Conservation (phyloP, 2,329 filamentous ascomycete species). For the Aspergillus clavatus region DNA sequence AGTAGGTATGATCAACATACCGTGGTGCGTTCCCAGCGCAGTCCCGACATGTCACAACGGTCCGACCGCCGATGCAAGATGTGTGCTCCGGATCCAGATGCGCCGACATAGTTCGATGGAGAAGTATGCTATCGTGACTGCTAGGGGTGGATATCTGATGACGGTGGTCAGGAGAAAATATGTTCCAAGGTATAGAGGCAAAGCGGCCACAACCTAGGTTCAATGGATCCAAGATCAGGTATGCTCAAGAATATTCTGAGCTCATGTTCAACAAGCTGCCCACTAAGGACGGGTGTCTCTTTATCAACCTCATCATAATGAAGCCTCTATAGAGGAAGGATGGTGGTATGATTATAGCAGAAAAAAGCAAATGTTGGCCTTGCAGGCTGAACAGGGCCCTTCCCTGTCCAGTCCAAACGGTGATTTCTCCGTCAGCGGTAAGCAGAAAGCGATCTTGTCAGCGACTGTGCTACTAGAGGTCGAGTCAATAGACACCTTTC, state of each 20-base stretch:
- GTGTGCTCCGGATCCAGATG: slow-evolving; percentile 29
- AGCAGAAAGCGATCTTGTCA: slow-evolving; percentile 9
- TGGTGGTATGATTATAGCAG: slow-evolving; percentile 1
- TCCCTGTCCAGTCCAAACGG: slow-evolving; percentile 16
- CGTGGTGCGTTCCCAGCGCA: slow-evolving; percentile 37
- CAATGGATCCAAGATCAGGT: no score
- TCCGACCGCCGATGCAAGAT: slow-evolving; percentile 32
- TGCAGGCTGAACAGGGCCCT: slow-evolving; percentile 12
- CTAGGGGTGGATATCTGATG: no score
- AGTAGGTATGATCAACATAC: slow-evolving; percentile 15
- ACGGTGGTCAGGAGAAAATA: no score
- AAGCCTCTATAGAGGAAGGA: neutral
- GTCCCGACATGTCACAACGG: slow-evolving; percentile 30
- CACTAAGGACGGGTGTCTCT: neutral
- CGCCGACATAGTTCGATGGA: slow-evolving; percentile 2
- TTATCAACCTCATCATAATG: neutral
- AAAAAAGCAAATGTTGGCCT: slow-evolving; percentile 4
- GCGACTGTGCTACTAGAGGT: slow-evolving; percentile 14
- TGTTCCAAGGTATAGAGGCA: neutral
- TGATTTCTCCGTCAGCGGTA: slow-evolving; percentile 6
- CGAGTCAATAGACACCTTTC: slow-evolving; percentile 11
- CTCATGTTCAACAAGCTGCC: no score
- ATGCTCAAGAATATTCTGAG: no score
- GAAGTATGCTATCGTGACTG: neutral
- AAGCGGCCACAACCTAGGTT: no score